Evolutionary conservation across 1,284 basidiomycete species (phyloP).

Genomic region (Cryptococcus deneoformans): DNA sequence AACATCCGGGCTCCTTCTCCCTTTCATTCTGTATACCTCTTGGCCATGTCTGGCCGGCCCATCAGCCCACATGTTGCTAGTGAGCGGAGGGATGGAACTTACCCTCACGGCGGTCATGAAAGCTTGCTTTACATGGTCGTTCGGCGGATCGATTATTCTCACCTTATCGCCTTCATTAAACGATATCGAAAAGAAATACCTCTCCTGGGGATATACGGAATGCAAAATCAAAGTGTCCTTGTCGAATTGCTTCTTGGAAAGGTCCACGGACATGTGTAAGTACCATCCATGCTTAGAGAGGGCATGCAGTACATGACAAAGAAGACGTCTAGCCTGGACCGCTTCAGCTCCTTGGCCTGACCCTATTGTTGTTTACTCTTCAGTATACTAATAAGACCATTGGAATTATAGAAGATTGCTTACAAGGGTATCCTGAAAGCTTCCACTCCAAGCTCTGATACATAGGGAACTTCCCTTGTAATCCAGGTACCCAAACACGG

Average conservation of each 20-base stretch:
- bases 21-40: conserved; percentile 33
- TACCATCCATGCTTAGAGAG: conserved; percentile 37
- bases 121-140: conserved; percentile 20
- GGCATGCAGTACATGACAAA: conserved; percentile 34
- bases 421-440: conserved; percentile 34
- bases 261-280: conserved; percentile 26
- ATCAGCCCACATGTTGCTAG: neutral
- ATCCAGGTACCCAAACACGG: conserved; percentile 31
- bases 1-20: conserved; percentile 32
- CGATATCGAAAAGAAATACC: conserved; percentile 31
- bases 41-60: conserved; percentile 23
- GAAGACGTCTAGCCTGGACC: conserved; percentile 30
- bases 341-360: conserved; percentile 32
- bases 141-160: conserved; percentile 42
- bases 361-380: conserved; percentile 21
- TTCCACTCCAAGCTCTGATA: conserved; percentile 32
- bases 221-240: conserved; percentile 43
- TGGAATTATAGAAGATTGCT: conserved; percentile 4
- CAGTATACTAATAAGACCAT: neutral
- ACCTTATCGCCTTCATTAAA: conserved; percentile 45
- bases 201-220: conserved; percentile 22
- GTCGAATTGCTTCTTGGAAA: conserved; percentile 36
- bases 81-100: conserved; percentile 7
- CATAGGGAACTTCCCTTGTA: conserved; percentile 13
- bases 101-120: conserved; percentile 32